Conservation (phyloP, 139 green algal species). For the Monoraphidium neglectum region DNA sequence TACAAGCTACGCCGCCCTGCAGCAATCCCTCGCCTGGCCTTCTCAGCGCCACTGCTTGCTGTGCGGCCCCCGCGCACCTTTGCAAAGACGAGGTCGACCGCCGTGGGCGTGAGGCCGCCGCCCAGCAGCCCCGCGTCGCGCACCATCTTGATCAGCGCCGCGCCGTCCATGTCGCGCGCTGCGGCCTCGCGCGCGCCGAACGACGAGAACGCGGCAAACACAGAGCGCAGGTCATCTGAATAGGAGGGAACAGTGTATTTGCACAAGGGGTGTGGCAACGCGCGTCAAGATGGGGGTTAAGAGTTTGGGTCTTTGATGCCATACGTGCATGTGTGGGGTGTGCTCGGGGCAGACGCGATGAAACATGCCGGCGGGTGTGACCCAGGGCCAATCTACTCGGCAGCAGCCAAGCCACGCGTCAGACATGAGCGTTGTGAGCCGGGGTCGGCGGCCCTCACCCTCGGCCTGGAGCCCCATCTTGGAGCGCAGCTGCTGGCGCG, state of each 20-base stretch:
- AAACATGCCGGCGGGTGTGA: not conserved
- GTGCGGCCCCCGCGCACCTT: conserved; percentile 43
- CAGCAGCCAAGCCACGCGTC: not conserved
- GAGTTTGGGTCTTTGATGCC: too few relatives aligned
- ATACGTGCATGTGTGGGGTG: too few relatives aligned
- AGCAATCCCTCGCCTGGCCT: too few relatives aligned
- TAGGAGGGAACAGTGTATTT: too few relatives aligned
- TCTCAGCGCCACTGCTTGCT: too few relatives aligned
- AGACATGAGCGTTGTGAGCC: not conserved
- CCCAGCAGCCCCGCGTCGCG: not conserved
- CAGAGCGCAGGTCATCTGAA: conserved; percentile 51
- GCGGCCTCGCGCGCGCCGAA: conserved; percentile 50
- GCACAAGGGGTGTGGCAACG: too few relatives aligned
- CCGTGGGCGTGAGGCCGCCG: conserved; percentile 44
- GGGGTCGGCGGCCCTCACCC: conserved; percentile 28
- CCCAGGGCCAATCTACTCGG: not conserved
- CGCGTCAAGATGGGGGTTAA: too few relatives aligned
- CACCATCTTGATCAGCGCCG: conserved; percentile 36
- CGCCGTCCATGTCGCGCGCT: conserved; percentile 46
- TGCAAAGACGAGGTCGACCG: conserved; percentile 66
- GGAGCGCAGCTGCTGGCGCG: conserved; percentile 44
- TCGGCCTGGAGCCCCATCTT: conserved; percentile 47
- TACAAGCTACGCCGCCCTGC: too few relatives aligned
- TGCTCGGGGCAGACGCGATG: too few relatives aligned
- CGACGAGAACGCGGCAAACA: conserved; percentile 49